phyloP scores from a whole-genome alignment of 768 basidiomycete genomes.

The Suillus subalutaceus region DNA sequence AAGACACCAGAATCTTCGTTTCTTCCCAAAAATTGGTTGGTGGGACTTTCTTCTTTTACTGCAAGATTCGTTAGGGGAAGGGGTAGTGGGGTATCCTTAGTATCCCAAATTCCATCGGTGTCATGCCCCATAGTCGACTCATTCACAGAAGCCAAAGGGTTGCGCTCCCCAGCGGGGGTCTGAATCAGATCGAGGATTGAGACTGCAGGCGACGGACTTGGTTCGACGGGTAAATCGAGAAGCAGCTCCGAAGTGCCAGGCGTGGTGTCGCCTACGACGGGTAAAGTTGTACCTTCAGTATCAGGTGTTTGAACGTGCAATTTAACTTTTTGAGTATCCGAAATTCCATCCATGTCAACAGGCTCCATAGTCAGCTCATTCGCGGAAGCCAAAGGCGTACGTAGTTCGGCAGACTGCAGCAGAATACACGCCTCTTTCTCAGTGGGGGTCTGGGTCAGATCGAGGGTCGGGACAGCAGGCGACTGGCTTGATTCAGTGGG shows the following conservation, averaged over 20 bases:
- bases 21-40: background rate
- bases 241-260: background rate
- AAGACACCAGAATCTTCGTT: background rate
- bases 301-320: background rate
- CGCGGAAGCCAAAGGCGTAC: background rate
- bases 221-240: background rate
- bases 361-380: background rate
- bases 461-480: background rate
- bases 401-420: background rate
- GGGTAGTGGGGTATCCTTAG: background rate
- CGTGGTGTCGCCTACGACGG: background rate
- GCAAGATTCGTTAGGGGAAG: background rate
- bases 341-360: background rate
- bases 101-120: background rate
- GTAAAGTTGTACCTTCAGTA: background rate
- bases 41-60: background rate
- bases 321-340: background rate
- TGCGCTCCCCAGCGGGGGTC: background rate
- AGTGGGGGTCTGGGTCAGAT: background rate
- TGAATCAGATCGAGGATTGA: background rate
- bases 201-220: background rate
- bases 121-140: background rate
- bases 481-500: background rate
- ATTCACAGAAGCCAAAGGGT: background rate
- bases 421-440: background rate